Evolutionary conservation across 345 rosid species (phyloP).

Genomic region (Eucalyptus cloeziana): DNA sequence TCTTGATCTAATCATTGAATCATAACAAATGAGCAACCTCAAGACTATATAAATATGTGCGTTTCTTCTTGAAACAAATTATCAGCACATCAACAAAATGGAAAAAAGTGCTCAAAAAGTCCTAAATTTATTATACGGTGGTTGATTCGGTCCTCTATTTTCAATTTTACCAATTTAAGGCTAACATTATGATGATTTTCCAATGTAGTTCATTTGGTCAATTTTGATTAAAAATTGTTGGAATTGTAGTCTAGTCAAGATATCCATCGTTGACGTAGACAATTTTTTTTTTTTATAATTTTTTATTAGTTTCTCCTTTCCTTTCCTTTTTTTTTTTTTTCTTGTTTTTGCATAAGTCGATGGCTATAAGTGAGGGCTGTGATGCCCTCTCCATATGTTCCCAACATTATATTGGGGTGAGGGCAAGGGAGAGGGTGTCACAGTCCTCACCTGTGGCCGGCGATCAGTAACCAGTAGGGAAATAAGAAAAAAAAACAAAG

Average conservation of each 20-base stretch:
- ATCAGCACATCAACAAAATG: neutral
- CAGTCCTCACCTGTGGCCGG: rapidly evolving
- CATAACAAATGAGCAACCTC: neutral
- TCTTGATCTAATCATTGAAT: neutral
- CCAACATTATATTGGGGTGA: neutral
- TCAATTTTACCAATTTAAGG: too few relatives aligned
- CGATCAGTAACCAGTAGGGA: rapidly evolving
- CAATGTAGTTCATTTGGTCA: too few relatives aligned
- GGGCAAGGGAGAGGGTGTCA: neutral
- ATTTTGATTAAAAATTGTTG: too few relatives aligned
- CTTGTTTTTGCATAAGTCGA: rapidly evolving
- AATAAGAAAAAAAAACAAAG: too few relatives aligned
- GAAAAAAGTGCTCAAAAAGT: too few relatives aligned
- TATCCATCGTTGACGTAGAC: rapidly evolving
- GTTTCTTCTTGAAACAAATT: neutral
- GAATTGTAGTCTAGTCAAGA: rapidly evolving
- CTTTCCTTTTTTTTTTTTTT: rapidly evolving
- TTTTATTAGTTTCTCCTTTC: rapidly evolving
- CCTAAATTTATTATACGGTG: too few relatives aligned
- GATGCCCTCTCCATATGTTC: neutral
- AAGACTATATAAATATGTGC: neutral
- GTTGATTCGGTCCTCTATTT: too few relatives aligned
- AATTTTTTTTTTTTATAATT: too few relatives aligned
- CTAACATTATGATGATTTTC: too few relatives aligned
- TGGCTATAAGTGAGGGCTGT: too few relatives aligned